Evolutionary conservation across 2,329 filamentous ascomycete genomes (phyloP).

Genomic region (Basipetospora chlamydospora): DNA sequence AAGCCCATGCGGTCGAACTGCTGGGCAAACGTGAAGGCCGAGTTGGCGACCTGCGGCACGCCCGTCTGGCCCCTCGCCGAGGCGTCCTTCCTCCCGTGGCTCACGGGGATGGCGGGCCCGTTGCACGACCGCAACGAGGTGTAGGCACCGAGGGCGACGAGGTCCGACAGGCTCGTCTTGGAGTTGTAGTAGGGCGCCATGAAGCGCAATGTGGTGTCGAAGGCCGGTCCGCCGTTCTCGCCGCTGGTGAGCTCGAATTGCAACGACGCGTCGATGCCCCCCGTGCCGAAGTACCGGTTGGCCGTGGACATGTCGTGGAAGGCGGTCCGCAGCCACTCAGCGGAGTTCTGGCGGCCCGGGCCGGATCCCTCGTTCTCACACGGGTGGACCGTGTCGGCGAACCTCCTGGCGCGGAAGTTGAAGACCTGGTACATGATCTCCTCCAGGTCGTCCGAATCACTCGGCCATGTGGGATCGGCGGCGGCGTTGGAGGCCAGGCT

Average conservation of each 20-base stretch:
- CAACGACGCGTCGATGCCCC: slow-evolving; percentile 45
- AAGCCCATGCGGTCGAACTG: slow-evolving; percentile 47
- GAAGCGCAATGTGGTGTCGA: slow-evolving; percentile 36
- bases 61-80: slow-evolving; percentile 28
- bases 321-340: slow-evolving; percentile 45
- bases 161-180: slow-evolving; percentile 37
- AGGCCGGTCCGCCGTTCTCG: slow-evolving; percentile 43
- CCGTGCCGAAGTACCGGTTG: slow-evolving; percentile 29
- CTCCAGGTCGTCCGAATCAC: slow-evolving; percentile 44
- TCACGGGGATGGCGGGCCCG: slow-evolving; percentile 38
- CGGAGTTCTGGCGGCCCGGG: slow-evolving; percentile 40
- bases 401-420: slow-evolving; percentile 38
- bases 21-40: slow-evolving; percentile 31
- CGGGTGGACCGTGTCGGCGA: slow-evolving; percentile 41
- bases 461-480: slow-evolving; percentile 46
- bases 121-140: slow-evolving; percentile 44
- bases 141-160: slow-evolving; percentile 44
- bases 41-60: slow-evolving; percentile 29
- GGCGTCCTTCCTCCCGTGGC: slow-evolving; percentile 40
- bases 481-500: slow-evolving; percentile 18
- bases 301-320: slow-evolving; percentile 49
- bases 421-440: slow-evolving; percentile 47
- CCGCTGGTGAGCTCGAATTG: slow-evolving; percentile 40
- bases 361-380: slow-evolving; percentile 38
- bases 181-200: slow-evolving; percentile 38